Base-by-base conservation (phyloP, 148 eudicot species). In the Fagopyrum tataricum region DNA sequence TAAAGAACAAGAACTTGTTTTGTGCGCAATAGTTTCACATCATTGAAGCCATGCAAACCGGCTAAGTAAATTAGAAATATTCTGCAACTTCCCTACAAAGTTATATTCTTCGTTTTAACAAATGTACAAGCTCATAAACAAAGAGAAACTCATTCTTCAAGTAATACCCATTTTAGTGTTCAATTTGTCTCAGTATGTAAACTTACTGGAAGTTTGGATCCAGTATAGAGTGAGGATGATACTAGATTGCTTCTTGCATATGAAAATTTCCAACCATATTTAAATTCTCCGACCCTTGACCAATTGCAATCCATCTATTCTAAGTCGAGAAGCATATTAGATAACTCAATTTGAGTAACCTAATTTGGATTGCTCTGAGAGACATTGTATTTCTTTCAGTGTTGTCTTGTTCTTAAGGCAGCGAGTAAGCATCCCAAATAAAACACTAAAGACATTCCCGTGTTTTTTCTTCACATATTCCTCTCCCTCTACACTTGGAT, bases 1-100 rank as follows among this genome's bases (percentile, higher is more conserved):
- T 53, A 56, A 31, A 75, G 48, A 71, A 68, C 71, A 68, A 1
- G 18, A 68, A 68, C 2, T 44, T 68, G 64, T n/a, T 6, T 44
- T 68, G 71, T 41, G 48, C 18, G 31, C 24, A 70, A 44, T 2
- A 7, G 13, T 43, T 70, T 39, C 42, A 67, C 52, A 70, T n/a
- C 8, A 43, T 44, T 43, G 10, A 70, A 18, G 42, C 0, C 68
- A 37, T 62, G 40, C 31, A 68, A 68, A 15, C 47, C 11, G 26
- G n/a, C 23, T 67, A 67, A 26, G 26, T 41, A 6, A 21, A 6
- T 64, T 37, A 64, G 43, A 59, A 24, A 59, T 12, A 59, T 59
- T 39, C 44, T 37, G 40, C 41, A 26, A 24, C 15, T 24, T 39
- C 42, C 20, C 1, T 4, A 64, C 15, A 37, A 64, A 7, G 39